Evolutionary conservation across 192 early-diverging fungal species (phyloP).

Genomic region (Coemansia javaensis): DNA sequence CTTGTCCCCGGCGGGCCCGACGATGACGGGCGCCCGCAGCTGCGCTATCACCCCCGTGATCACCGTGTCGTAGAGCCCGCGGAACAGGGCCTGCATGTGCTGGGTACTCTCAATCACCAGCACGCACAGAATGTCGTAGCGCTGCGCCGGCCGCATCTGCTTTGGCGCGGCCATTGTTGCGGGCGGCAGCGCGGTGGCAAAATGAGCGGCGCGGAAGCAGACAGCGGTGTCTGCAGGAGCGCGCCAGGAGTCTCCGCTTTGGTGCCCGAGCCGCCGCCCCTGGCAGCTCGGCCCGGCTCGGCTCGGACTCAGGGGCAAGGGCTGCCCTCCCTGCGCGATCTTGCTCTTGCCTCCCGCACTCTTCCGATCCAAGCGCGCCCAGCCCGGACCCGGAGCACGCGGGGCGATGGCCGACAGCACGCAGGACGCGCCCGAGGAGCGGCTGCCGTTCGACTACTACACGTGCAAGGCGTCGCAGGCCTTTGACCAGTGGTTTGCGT

Average conservation of each 20-base stretch:
- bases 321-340: too few species aligned
- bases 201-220: too few species aligned
- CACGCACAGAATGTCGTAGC: constrained; percentile 49
- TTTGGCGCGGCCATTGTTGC: constrained; percentile 30
- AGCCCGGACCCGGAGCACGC: too few species aligned
- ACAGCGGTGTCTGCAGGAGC: too few species aligned
- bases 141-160: constrained; percentile 42
- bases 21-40: constrained; percentile 32
- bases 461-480: constrained; percentile 43
- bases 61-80: constrained; percentile 42
- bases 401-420: not conserved
- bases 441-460: constrained; percentile 17
- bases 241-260: too few species aligned
- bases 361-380: too few species aligned
- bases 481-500: constrained; percentile 46
- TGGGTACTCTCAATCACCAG: constrained; percentile 49
- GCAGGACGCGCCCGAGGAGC: not conserved
- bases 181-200: too few species aligned
- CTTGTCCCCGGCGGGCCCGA: constrained; percentile 25
- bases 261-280: too few species aligned
- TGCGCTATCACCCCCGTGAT: constrained; percentile 42
- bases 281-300: too few species aligned
- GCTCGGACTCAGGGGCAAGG: too few species aligned
- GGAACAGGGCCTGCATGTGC: constrained; percentile 40
- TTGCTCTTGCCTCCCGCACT: not conserved